Base-by-base conservation (phyloP, 345 rosid species). In the Streptanthus diversifolius region DNA sequence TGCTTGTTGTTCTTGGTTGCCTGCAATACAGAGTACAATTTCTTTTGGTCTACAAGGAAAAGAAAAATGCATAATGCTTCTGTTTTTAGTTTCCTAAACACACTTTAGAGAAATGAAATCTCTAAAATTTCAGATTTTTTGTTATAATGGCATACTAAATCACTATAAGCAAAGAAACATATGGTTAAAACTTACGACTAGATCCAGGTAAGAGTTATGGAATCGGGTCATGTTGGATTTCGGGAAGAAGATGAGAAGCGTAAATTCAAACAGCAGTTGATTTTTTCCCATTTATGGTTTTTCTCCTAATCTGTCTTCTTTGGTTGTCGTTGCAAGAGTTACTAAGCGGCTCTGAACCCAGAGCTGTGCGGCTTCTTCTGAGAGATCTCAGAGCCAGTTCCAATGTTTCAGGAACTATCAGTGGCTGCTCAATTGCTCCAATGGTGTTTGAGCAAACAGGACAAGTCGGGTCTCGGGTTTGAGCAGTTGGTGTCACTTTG, bases 401-500 rank as follows among this genome's bases (percentile, higher is more conserved):
- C 83, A 90, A 79, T 15, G 93, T 86, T 76, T 88, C 95, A 10
- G 92, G 78, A 32, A 75, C 68, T 11, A 81, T 79, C 12, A 78
- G 30, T 18, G 85, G 78, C 67, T 85, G 92, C 43, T 84, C 87
- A 1, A 68, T 35, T 27, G 68, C 53, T 66, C 82, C 83, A n/a
- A 81, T 24, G 54, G 71, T 80, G 79, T 88, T 83, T 76, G 81
- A 76, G 72, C 96, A 93, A 41, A 73, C 57, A 51, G 92, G 97
- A 72, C 93, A 87, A 33, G 84, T 85, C 18, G 97, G 98, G 40
- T 93, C 96, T 59, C 83, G 82, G 32, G 81, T 79, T 72, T 93
- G 87, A 57, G 78, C 67, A 61, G 88, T 85, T 13, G 93, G 85
- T 1, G 92, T 86, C 62, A 80, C 72, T 76, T 93, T 88, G 59